Evolutionary conservation across 176 grass and related monocot species (phyloP), one percentile per base, ranked within the genome.

Genomic region (Typha latifolia): DNA sequence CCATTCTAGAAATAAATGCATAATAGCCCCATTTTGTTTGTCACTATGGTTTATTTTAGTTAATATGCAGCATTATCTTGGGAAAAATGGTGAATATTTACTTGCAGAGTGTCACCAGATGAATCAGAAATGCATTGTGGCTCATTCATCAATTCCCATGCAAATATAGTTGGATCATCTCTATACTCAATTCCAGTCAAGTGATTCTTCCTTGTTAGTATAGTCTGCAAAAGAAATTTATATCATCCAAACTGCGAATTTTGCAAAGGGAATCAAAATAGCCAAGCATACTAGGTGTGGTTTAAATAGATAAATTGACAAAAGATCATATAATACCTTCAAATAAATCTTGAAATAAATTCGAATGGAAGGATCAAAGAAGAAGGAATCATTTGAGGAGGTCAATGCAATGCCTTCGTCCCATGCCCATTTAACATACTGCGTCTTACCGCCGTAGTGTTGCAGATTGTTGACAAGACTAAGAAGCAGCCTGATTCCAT

Each of bases 81-180:
- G 15, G n/a, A 21, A 59, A 59, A 59, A 10, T 59, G 20, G 8
- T 59, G 53, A 11, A 22, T 9, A 63, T 78, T 74, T 37, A 90
- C 94, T 79, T 97, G 94, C 71, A 99, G 86, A 20, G 85, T 93
- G 66, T 86, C 84, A 34, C 94, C 94, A 10, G 89, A 81, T 14
- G 84, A 77, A 78, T 99, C 94, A 34, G 76, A 74, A 53, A 68
- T 77, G 74, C 94, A 99, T 78, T 87, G 80, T n/a, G 94, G 94
- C 74, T 99, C 94, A 73, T 99, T 99, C 78, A 99, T 99, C 51
- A 99, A 84, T 75, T 99, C 89, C 94, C 89, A 93, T 47, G 94
- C 94, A 10, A 99, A 64, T 65, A 99, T 99, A 51, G 89, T 90
- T 22, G 94, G 86, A 79, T 99, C 89, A n/a, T 76, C 51, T 52